These are phyloP conservation scores for Paxillus involutus DNA, from an alignment of 768 basidiomycete genomes.

Conservation along the genomic window DNA sequence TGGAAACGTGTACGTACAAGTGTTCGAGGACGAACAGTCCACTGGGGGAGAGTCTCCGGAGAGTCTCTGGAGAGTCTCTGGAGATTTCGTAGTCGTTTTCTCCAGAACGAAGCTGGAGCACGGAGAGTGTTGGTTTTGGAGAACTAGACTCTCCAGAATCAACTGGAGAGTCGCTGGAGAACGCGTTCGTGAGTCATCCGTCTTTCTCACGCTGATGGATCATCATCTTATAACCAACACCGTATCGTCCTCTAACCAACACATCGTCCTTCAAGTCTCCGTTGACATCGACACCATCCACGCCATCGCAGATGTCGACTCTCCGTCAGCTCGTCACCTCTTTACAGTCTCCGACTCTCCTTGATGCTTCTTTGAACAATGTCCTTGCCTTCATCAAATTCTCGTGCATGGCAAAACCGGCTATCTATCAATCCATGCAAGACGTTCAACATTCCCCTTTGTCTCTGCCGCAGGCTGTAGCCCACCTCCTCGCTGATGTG, in stretches of 20 bases:
- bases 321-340: too few species aligned
- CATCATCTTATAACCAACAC: too few species aligned
- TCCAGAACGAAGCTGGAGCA: background rate
- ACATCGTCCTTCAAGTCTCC: too few species aligned
- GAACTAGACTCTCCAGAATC: background rate
- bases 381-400: background rate
- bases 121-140: background rate
- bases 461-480: background rate
- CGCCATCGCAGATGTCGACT: too few species aligned
- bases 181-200: background rate
- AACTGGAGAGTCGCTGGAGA: background rate
- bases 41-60: background rate
- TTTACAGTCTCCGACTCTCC: too few species aligned
- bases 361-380: too few species aligned
- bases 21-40: background rate
- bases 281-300: too few species aligned
- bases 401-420: slow-evolving; percentile 1
- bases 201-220: too few species aligned
- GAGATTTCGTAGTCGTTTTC: background rate
- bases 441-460: background rate
- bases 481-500: too few species aligned
- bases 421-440: background rate
- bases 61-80: background rate
- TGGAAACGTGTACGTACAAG: slow-evolving; percentile 11
- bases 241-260: too few species aligned